Percentiles rank a stretch among this genome's conserved stretches.
Conservation (phyloP, 1,284 basidiomycete species). For the Takashimella tepidaria region DNA sequence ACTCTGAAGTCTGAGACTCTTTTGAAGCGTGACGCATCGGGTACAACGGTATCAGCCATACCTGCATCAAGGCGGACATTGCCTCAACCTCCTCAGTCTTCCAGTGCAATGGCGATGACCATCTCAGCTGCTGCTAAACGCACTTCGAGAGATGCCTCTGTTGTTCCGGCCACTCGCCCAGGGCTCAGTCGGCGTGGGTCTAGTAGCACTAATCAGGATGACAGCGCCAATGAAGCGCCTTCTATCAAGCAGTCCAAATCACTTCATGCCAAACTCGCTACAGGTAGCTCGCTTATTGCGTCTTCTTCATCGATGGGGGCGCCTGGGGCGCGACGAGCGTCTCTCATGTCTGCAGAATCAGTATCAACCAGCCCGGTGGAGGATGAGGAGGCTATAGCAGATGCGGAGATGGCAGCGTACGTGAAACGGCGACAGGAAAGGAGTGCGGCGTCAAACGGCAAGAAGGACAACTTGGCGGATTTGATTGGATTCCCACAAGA, state of each 20-base stretch:
- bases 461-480: slow-evolving; percentile 79
- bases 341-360: slow-evolving; percentile 30
- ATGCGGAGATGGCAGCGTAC: slow-evolving; percentile 96
- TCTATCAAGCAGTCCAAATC: slow-evolving; percentile 33
- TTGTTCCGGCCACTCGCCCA: slow-evolving; percentile 14
- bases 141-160: slow-evolving; percentile 16
- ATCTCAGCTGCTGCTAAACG: slow-evolving; percentile 40
- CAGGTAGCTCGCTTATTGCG: slow-evolving; percentile 23
- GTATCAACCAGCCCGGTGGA: slow-evolving; percentile 59
- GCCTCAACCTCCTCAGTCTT: slow-evolving; percentile 45
- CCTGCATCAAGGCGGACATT: slow-evolving; percentile 58
- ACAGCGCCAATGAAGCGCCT: slow-evolving; percentile 7
- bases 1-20: not conserved
- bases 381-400: slow-evolving; percentile 85
- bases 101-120: slow-evolving; percentile 37
- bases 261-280: slow-evolving; percentile 35
- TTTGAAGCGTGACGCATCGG: not conserved
- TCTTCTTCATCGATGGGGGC: slow-evolving; percentile 39
- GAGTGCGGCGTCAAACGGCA: slow-evolving; percentile 67
- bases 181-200: slow-evolving; percentile 17
- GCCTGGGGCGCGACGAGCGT: slow-evolving; percentile 22
- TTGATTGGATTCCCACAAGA: slow-evolving; percentile 91
- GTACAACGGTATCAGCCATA: slow-evolving; percentile 7
- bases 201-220: slow-evolving; percentile 3
- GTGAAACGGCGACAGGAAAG: slow-evolving; percentile 84